These are phyloP conservation scores for Holtermanniella nyarrowii DNA, from an alignment of 768 basidiomycete genomes.

Conservation along the genomic window DNA sequence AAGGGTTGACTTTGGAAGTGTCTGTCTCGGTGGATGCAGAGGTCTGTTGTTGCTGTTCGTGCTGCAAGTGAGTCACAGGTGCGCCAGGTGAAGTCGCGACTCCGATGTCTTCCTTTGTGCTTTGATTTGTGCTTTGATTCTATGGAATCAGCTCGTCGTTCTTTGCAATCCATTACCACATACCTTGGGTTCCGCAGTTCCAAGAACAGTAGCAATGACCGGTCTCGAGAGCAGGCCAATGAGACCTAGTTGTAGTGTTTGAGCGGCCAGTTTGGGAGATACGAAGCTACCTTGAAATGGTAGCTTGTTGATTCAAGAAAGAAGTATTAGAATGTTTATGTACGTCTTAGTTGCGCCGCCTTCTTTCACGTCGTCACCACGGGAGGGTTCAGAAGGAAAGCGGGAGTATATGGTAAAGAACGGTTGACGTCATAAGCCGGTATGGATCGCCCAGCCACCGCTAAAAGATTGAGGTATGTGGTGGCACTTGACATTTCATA, in stretches of 20 bases:
- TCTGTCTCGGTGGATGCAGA: too few relatives aligned
- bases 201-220: slow-evolving; percentile 31
- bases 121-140: background rate
- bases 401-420: too few relatives aligned
- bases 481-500: too few relatives aligned
- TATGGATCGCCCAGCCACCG: background rate
- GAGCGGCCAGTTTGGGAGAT: slow-evolving; percentile 28
- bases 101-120: too few relatives aligned
- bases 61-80: too few relatives aligned
- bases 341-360: too few relatives aligned
- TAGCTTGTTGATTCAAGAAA: too few relatives aligned
- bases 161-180: slow-evolving; percentile 11
- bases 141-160: background rate
- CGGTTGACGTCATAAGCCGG: background rate
- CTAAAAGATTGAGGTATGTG: too few relatives aligned
- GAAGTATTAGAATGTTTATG: too few relatives aligned
- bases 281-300: background rate
- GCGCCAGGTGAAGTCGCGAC: too few relatives aligned
- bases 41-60: too few relatives aligned
- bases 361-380: background rate
- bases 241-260: slow-evolving; percentile 36
- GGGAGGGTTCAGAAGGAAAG: background rate
- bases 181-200: background rate
- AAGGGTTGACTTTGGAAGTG: too few relatives aligned
- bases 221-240: slow-evolving; percentile 36